Evolutionary conservation across 2,329 filamentous ascomycete genomes (phyloP), one percentile per base, ranked within the genome.

Genomic region (Ophiostoma sp.): DNA sequence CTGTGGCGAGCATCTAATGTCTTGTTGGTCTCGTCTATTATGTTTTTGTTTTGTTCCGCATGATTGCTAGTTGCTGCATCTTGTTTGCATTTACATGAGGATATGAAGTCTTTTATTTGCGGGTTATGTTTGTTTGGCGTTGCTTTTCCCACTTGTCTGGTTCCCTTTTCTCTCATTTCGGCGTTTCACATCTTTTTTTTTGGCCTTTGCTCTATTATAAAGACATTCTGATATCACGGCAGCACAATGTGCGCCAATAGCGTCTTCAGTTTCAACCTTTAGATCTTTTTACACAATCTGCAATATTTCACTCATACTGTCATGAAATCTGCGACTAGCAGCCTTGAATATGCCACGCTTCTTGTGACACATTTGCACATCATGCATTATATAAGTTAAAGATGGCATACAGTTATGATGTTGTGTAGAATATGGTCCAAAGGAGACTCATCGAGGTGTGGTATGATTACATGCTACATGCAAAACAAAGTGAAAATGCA

Each of bases 1-100:
- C 90, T 11, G 89, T 89, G 75, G 87, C 91, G 0, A 84, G 84
- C 6, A 80, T 87, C 69, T 86, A 76, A 80, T 55, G 28, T 22
- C 7, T 42, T 31, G 2, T 36, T 28, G 45, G 2, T 36, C 55
- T 8, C 48, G 28, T 68, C 48, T 61, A 5, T 4, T 19, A 57
- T 57, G 25, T 52, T 66, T 45, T 42, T 31, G 15, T 31, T 45
- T 64, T 3, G 9, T 64, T 64, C 52, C 15, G 8, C 45, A 22
- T 17, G 7, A 6, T 33, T n/a, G 33, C 12, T 64, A 25, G 15
- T 50, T 45, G 6, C 17, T 25, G 28, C 28, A 50, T 61, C 28
- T 22, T 55, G 25, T 12, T 12, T 39, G 28, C n/a, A 45, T 61
- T 31, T 52, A 57, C 69, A 50, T 63, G 52, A 70, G 66, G 4